Evolutionary conservation across 345 rosid species (phyloP).

Genomic region (Pistacia integerrima): DNA sequence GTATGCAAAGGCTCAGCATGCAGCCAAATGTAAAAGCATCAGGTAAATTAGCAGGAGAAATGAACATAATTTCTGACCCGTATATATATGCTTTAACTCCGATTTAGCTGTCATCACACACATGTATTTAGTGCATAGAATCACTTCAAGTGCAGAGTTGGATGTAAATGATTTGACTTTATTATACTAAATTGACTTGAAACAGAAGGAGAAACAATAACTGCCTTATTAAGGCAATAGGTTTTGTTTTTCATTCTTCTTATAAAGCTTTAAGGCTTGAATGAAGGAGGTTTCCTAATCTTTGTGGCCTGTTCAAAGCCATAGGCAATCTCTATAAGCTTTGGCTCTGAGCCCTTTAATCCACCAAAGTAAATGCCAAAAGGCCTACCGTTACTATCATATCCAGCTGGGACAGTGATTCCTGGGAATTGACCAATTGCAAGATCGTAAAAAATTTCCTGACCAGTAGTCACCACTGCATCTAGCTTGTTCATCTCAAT

Average conservation of each 20-base stretch:
- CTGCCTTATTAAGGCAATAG: too few relatives aligned
- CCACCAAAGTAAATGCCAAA: constrained; percentile 71
- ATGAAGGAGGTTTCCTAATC: constrained; percentile 56
- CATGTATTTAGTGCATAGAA: too few relatives aligned
- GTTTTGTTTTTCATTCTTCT: background rate
- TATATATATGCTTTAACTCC: too few relatives aligned
- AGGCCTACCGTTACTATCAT: constrained; percentile 47
- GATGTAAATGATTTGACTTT: background rate
- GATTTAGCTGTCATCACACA: too few relatives aligned
- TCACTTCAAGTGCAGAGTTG: too few relatives aligned
- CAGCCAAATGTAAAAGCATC: background rate
- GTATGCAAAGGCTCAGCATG: background rate
- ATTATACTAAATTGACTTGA: too few relatives aligned
- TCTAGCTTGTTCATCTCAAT: constrained; percentile 51
- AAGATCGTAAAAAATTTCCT: constrained; percentile 26
- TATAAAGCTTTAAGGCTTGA: constrained; percentile 25
- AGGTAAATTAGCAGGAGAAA: background rate
- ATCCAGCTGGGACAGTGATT: constrained; percentile 68
- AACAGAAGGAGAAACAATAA: too few relatives aligned
- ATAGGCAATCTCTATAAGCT: constrained; percentile 69
- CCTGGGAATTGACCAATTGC: constrained; percentile 77
- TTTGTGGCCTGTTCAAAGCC: constrained; percentile 68
- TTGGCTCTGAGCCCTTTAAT: constrained; percentile 60
- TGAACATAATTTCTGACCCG: background rate
- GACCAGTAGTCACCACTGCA: constrained; percentile 47